Evolutionary conservation across 768 basidiomycete species (phyloP).

Genomic region (Suillus hirtellus): DNA sequence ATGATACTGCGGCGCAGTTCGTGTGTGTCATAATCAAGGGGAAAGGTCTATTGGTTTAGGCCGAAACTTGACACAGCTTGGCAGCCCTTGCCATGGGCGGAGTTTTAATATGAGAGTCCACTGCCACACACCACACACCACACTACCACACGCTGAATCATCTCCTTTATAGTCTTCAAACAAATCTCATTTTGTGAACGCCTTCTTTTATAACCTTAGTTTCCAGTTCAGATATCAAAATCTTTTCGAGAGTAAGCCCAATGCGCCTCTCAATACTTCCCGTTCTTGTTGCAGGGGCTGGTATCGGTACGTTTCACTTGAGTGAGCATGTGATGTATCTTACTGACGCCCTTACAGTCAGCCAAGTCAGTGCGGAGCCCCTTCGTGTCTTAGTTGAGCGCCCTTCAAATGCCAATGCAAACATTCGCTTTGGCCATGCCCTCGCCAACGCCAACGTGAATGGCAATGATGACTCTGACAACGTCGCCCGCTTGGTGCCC

Average conservation of each 20-base stretch:
- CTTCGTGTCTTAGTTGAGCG: constrained; percentile 45
- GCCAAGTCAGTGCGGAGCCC: constrained; percentile 49
- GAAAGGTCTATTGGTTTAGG: neutral
- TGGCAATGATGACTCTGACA: constrained; percentile 22
- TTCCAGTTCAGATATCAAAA: neutral
- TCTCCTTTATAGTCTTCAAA: neutral
- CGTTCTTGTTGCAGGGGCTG: constrained; percentile 38
- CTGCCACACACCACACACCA: neutral
- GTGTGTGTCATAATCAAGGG: neutral
- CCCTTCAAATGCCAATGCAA: constrained; percentile 30
- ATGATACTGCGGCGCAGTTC: neutral
- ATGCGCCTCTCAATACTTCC: constrained; percentile 44
- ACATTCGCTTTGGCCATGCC: constrained; percentile 41
- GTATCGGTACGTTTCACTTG: constrained; percentile 27
- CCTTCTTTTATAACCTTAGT: neutral
- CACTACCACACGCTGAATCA: constrained; percentile 1
- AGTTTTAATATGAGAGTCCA: neutral
- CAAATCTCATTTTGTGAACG: neutral
- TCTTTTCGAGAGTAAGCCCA: neutral
- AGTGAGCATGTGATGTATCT: neutral
- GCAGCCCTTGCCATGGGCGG: neutral
- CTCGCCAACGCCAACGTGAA: constrained; percentile 34
- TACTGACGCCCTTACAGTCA: constrained; percentile 17
- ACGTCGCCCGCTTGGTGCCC: constrained; percentile 24
- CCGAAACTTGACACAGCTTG: neutral